A percentile compares a stretch with the other conserved stretches of the same genome.
Conservation (phyloP, 176 grass and related monocot genomes). For the Triticum turgidum region DNA sequence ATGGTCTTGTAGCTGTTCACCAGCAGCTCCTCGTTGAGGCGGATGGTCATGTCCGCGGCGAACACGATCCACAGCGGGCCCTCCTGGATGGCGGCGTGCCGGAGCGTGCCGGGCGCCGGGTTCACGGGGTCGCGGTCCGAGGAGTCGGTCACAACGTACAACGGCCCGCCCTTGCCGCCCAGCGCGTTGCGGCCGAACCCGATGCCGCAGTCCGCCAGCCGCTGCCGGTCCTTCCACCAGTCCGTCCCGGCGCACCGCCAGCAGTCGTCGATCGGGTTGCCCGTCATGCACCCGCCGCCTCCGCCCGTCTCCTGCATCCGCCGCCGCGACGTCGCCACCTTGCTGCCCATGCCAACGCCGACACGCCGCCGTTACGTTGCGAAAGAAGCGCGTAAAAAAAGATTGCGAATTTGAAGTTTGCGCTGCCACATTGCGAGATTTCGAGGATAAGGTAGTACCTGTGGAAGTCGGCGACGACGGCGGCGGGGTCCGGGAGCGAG, state of each 20-base stretch:
- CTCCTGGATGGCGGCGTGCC: constrained; percentile 86
- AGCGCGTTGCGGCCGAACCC: constrained; percentile 76
- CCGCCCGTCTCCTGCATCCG: constrained; percentile 38
- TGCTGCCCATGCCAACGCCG: constrained; percentile 20
- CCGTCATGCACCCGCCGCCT: constrained; percentile 54
- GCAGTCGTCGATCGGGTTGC: constrained; percentile 92
- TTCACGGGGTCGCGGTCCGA: constrained; percentile 82
- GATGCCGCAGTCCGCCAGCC: constrained; percentile 79
- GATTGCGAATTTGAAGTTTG: not conserved
- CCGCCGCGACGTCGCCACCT: constrained; percentile 46
- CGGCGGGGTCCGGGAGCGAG: constrained; percentile 46
- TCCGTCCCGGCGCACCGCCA: constrained; percentile 79
- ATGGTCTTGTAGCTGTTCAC: constrained; percentile 94
- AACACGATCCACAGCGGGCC: constrained; percentile 95
- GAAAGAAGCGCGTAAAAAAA: not conserved
- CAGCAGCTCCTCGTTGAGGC: constrained; percentile 76
- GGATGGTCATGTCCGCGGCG: constrained; percentile 79
- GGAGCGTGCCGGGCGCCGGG: constrained; percentile 68
- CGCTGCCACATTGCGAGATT: not conserved
- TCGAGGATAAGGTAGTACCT: constrained; percentile 35
- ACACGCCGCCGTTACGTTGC: not conserved
- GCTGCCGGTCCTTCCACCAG: constrained; percentile 77
- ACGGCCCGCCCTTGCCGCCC: constrained; percentile 77
- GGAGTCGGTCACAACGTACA: constrained; percentile 82
- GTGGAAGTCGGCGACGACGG: constrained; percentile 63